Percentiles rank a stretch among this genome's conserved stretches.
phyloP scores from a whole-genome alignment of 306 rosid genomes.

The Begonia peltatifolia region DNA sequence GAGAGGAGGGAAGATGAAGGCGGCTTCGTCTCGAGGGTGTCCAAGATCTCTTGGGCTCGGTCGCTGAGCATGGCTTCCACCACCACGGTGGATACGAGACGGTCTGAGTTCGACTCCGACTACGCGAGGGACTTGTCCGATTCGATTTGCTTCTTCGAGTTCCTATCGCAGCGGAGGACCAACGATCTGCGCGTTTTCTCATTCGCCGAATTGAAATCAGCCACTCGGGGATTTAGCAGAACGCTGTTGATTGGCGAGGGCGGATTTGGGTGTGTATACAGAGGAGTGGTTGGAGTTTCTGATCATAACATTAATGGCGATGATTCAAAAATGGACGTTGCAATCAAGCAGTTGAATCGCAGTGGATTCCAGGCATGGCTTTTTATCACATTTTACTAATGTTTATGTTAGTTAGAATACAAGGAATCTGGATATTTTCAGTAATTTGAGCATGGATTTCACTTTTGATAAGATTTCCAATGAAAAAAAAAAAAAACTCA shows the following conservation, averaged over 20 bases:
- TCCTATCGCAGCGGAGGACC: conserved; percentile 49
- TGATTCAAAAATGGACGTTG: conserved; percentile 41
- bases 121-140: conserved; percentile 46
- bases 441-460: too few species aligned
- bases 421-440: too few species aligned
- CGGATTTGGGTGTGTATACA: conserved; percentile 82
- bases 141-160: conserved; percentile 38
- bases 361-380: conserved; percentile 80
- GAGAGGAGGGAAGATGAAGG: conserved; percentile 33
- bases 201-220: conserved; percentile 63
- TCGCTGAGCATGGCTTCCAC: conserved; percentile 79
- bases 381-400: neutral
- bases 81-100: conserved; percentile 41
- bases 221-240: conserved; percentile 67
- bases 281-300: conserved; percentile 28
- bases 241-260: conserved; percentile 76
- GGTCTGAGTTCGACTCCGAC: conserved; percentile 54
- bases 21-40: conserved; percentile 30
- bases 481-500: too few species aligned
- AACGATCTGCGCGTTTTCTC: conserved; percentile 56
- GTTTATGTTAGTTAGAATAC: too few species aligned
- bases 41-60: conserved; percentile 85
- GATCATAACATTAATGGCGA: conserved; percentile 1
- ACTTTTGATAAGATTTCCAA: too few species aligned
- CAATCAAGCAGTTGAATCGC: conserved; percentile 84